A percentile compares a stretch with the other conserved stretches of the same genome.
These are phyloP conservation scores for Triticum aestivum DNA, from an alignment of 176 grass and related monocot genomes.

Conservation along the genomic window DNA sequence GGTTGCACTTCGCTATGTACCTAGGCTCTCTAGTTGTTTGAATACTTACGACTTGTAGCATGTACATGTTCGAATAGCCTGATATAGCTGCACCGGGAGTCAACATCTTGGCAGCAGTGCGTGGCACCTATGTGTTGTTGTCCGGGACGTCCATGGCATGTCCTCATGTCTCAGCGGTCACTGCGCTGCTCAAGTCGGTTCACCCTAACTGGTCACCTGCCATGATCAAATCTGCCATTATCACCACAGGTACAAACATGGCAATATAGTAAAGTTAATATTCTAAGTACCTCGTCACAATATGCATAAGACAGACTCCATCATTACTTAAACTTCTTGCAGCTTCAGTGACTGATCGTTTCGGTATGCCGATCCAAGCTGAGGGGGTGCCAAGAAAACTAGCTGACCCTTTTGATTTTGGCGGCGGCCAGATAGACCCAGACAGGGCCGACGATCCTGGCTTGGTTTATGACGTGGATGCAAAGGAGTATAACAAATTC, in stretches of 20 bases:
- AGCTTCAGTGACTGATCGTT: not conserved
- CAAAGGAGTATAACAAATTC: not conserved
- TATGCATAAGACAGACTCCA: not conserved
- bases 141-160: constrained; percentile 53
- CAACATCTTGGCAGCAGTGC: constrained; percentile 24
- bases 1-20: not conserved
- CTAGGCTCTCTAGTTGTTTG: not conserved
- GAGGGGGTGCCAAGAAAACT: constrained; percentile 16
- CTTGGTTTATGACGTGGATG: not conserved
- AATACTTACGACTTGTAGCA: not conserved
- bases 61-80: constrained; percentile 7
- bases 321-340: not conserved
- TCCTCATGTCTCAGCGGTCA: constrained; percentile 40
- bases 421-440: not conserved
- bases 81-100: constrained; percentile 43
- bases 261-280: not conserved
- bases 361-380: constrained; percentile 13
- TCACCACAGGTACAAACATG: constrained; percentile 24
- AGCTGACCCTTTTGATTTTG: constrained; percentile 8
- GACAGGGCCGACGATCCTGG: not conserved
- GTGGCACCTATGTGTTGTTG: not conserved
- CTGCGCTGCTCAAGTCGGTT: constrained; percentile 26
- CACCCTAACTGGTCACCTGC: constrained; percentile 49
- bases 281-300: not conserved
- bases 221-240: constrained; percentile 42